Percentiles rank a stretch among this genome's conserved stretches.
These are phyloP conservation scores for Candida silvicultrix DNA, from an alignment of 805 yeast species.

Conservation along the genomic window DNA sequence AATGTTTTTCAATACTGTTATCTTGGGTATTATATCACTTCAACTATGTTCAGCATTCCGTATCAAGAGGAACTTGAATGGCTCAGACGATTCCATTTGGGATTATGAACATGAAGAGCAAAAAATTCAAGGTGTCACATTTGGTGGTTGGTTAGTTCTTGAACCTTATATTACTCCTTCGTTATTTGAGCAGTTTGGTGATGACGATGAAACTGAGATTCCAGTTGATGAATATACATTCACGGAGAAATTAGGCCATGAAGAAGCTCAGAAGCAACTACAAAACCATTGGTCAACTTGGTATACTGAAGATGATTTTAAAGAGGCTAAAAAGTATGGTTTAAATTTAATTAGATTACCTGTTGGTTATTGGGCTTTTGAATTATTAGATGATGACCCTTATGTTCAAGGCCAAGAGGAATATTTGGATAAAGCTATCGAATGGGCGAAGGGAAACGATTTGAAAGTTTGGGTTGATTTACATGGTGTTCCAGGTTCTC, in stretches of 20 bases:
- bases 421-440: conserved; percentile 57
- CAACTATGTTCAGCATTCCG: background rate
- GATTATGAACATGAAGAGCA: conserved; percentile 10
- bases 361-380: conserved; percentile 74
- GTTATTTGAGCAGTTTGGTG: conserved; percentile 36
- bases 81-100: conserved; percentile 9
- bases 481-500: conserved; percentile 82
- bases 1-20: background rate
- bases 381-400: conserved; percentile 41
- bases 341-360: conserved; percentile 72
- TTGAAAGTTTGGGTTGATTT: conserved; percentile 70
- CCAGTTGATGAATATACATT: conserved; percentile 60
- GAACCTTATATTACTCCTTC: conserved; percentile 72
- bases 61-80: background rate
- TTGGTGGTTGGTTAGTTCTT: conserved; percentile 70
- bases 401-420: conserved; percentile 60
- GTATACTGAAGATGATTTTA: conserved; percentile 54
- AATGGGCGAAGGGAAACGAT: conserved; percentile 57
- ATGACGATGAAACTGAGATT: conserved; percentile 27
- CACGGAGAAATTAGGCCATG: conserved; percentile 42
- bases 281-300: conserved; percentile 51
- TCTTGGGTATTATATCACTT: background rate
- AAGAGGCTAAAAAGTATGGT: conserved; percentile 43
- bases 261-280: conserved; percentile 35
- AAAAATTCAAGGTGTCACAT: conserved; percentile 36